phyloP scores from a whole-genome alignment of 495 filamentous ascomycete species.

The Talaromyces nanjingensis region DNA sequence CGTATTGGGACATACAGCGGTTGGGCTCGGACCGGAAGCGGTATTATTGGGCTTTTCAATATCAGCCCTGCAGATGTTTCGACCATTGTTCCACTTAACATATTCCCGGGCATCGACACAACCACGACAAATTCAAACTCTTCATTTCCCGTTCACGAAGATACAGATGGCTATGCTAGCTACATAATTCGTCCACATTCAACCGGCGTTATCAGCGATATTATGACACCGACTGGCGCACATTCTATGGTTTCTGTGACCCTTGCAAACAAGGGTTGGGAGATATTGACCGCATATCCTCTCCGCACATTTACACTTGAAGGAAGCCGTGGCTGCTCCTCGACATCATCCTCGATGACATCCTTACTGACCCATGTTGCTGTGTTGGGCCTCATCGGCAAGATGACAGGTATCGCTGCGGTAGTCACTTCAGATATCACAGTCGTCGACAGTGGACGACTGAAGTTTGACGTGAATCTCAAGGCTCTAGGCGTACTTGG shows the following conservation, averaged over 20 bases:
- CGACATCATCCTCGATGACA: not conserved
- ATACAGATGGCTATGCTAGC: conserved; percentile 19
- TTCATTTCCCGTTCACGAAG: conserved; percentile 13
- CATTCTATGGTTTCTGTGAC: conserved; percentile 48
- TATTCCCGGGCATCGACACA: conserved; percentile 62
- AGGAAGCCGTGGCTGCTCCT: conserved; percentile 10
- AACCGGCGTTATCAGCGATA: conserved; percentile 55
- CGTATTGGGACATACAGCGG: conserved; percentile 72
- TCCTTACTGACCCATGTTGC: conserved; percentile 39
- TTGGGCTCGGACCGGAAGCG: conserved; percentile 56
- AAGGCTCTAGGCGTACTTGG: conserved; percentile 81
- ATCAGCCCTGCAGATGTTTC: conserved; percentile 47
- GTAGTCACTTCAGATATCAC: conserved; percentile 53
- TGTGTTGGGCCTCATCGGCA: conserved; percentile 74
- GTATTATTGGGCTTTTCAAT: conserved; percentile 83
- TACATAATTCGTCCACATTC: conserved; percentile 70
- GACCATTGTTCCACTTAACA: conserved; percentile 59
- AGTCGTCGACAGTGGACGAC: conserved; percentile 47
- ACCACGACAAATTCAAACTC: conserved; percentile 5
- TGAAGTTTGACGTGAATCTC: conserved; percentile 57
- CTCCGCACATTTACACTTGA: conserved; percentile 45
- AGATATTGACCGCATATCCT: conserved; percentile 73
- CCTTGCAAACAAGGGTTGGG: conserved; percentile 61
- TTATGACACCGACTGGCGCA: conserved; percentile 30
- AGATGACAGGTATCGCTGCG: conserved; percentile 85